Base-by-base conservation (phyloP, 2,329 filamentous ascomycete species). In the Mycosphaerella arachidis region DNA sequence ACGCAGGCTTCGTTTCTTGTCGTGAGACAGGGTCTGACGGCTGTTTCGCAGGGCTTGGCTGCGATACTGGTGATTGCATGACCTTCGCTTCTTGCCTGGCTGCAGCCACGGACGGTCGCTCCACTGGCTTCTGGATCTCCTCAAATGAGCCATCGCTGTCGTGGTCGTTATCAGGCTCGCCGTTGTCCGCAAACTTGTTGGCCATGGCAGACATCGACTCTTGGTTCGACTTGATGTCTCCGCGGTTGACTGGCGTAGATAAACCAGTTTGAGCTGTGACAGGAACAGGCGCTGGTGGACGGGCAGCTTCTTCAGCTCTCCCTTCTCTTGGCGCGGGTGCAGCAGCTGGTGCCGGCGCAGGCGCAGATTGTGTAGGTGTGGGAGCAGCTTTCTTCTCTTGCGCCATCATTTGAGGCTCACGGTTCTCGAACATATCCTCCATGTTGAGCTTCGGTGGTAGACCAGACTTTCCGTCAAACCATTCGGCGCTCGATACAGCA, bases 391-490 rank as follows among this genome's bases (percentile, higher is more conserved):
- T 89, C 74, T 86, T 86, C 68, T 90, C 86, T 6, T 86, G 79
- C 5, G 88, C 73, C 18, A 96, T 83, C 77, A 96, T 91, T 68
- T 89, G 86, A 4, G 91, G 86, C 6, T 87, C 89, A 63, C 84
- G 84, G 57, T 92, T 92, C 45, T 96, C 91, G 75, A 95, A 97
- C 52, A 97, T 76, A 69, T 90, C 92, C 76, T 95, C 92, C 68
- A 99, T 85, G 66, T 94, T 93, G 72, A 99, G 92, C 82, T 96
- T 97, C 61, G 92, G 82, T 7, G 94, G 92, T 46, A 95, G 76
- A 7, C 81, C 91, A 27, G 67, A 70, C 79, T 96, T 94, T 65
- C 94, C 94, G 13, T 82, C 82, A 56, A 96, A 82, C 92, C 92
- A 99, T 67, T 97, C 92, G 50, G 83, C 78, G 45, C 89, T 84